phyloP scores from a whole-genome alignment of 345 rosid species.

The Linum lewisii region DNA sequence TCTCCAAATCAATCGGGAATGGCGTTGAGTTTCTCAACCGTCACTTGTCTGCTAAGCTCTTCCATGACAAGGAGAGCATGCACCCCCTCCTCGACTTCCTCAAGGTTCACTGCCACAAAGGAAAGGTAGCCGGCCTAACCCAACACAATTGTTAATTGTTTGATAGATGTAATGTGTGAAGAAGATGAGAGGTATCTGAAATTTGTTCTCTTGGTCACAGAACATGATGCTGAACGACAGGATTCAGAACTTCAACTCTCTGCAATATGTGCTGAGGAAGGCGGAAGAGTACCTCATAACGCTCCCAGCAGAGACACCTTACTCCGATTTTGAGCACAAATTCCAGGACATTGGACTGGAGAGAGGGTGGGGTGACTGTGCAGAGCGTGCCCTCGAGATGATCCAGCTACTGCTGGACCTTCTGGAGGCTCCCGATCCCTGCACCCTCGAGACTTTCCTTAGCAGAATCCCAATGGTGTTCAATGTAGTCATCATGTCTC shows the following conservation, averaged over 20 bases:
- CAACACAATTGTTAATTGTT: neutral
- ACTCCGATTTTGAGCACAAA: constrained; percentile 49
- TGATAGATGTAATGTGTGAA: no score
- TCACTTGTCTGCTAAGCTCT: constrained; percentile 86
- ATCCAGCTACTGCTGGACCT: constrained; percentile 84
- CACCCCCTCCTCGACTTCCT: constrained; percentile 86
- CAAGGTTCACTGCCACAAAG: constrained; percentile 66
- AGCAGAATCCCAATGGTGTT: constrained; percentile 88
- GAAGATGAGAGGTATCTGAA: neutral
- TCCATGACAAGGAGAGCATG: constrained; percentile 94
- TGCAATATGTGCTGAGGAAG: constrained; percentile 70
- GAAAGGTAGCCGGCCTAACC: constrained; percentile 37
- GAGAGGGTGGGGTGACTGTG: constrained; percentile 93
- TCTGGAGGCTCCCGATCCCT: constrained; percentile 94
- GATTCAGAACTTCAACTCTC: constrained; percentile 49
- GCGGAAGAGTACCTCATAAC: constrained; percentile 73
- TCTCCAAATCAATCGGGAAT: constrained; percentile 74
- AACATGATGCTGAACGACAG: constrained; percentile 72
- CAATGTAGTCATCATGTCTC: constrained; percentile 84
- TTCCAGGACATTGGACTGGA: constrained; percentile 92
- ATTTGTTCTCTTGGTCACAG: constrained; percentile 27
- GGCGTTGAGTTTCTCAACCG: constrained; percentile 98
- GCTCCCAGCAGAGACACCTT: constrained; percentile 44
- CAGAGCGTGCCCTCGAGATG: constrained; percentile 74
- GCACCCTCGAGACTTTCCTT: constrained; percentile 84